phyloP scores from a whole-genome alignment of 306 rosid species.

The Pueraria montana region DNA sequence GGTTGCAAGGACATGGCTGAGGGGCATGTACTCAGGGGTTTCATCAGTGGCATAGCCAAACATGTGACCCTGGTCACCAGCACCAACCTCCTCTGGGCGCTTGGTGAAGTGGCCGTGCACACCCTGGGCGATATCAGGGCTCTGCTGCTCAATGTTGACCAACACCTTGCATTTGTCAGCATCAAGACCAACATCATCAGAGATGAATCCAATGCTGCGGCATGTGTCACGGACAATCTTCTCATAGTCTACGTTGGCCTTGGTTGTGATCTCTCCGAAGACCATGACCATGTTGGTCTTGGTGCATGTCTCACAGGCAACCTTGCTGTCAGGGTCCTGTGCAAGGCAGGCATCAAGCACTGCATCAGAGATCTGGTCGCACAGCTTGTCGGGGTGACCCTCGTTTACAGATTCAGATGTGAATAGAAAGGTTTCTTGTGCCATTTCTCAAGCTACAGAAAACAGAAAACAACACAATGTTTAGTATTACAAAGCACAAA shows the following conservation, averaged over 20 bases:
- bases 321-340: conserved; percentile 99
- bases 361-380: conserved; percentile 99
- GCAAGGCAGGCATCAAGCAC: conserved; percentile 98
- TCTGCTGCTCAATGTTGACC: conserved; percentile 99
- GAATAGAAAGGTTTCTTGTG: conserved; percentile 90
- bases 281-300: conserved; percentile 99
- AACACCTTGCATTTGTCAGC: conserved; percentile 99
- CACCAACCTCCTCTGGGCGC: conserved; percentile 99
- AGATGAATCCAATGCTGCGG: conserved; percentile 90
- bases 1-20: conserved; percentile 97
- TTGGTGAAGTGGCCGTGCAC: conserved; percentile 99
- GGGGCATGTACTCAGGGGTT: conserved; percentile 95
- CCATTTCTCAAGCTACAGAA: conserved; percentile 77
- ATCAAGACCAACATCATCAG: conserved; percentile 96
- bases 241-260: conserved; percentile 95
- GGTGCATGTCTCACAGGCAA: conserved; percentile 99
- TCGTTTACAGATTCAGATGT: conserved; percentile 98
- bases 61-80: conserved; percentile 99
- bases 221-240: conserved; percentile 96
- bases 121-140: conserved; percentile 99
- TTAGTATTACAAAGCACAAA: conserved; percentile 29
- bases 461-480: conserved; percentile 11
- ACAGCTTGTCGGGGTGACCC: conserved; percentile 99
- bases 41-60: conserved; percentile 99
- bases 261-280: conserved; percentile 98